These are phyloP conservation scores for Mortierella sp. DNA, from an alignment of 371 early-diverging fungal species.

Conservation along the genomic window DNA sequence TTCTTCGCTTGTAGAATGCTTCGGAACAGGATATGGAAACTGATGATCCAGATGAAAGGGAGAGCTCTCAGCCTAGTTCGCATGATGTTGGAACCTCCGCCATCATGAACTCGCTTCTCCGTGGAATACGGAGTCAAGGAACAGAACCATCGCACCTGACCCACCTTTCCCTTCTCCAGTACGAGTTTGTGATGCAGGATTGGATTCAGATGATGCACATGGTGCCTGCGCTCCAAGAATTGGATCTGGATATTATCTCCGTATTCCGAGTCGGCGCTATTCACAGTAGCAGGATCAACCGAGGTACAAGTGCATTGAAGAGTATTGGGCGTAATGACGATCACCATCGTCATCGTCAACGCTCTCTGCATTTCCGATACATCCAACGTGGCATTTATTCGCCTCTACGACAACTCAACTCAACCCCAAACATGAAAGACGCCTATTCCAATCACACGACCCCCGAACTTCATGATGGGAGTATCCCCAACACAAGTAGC, in stretches of 20 bases:
- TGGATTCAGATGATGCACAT: constrained; percentile 30
- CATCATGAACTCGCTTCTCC: background rate
- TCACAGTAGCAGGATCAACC: too few relatives aligned
- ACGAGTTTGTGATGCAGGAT: constrained; percentile 22
- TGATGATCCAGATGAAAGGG: background rate
- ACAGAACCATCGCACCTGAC: constrained; percentile 11
- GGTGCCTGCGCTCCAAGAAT: constrained; percentile 20
- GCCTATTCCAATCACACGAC: background rate
- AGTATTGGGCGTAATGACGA: too few relatives aligned
- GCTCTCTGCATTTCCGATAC: too few relatives aligned
- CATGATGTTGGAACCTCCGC: background rate
- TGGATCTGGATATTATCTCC: constrained; percentile 21
- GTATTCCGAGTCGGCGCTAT: too few relatives aligned
- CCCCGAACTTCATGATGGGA: too few relatives aligned
- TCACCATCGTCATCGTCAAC: too few relatives aligned
- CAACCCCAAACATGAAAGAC: too few relatives aligned
- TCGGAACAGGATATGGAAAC: too few relatives aligned
- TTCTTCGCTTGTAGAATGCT: too few relatives aligned
- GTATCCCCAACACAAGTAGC: background rate
- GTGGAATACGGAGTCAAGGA: background rate
- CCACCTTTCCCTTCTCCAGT: constrained; percentile 14
- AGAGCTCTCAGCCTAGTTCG: background rate
- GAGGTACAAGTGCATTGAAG: too few relatives aligned
- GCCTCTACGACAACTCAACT: too few relatives aligned
- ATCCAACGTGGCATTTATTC: too few relatives aligned